These are phyloP conservation scores for Lentinus brumalis DNA, from an alignment of 768 basidiomycete genomes.

Conservation along the genomic window DNA sequence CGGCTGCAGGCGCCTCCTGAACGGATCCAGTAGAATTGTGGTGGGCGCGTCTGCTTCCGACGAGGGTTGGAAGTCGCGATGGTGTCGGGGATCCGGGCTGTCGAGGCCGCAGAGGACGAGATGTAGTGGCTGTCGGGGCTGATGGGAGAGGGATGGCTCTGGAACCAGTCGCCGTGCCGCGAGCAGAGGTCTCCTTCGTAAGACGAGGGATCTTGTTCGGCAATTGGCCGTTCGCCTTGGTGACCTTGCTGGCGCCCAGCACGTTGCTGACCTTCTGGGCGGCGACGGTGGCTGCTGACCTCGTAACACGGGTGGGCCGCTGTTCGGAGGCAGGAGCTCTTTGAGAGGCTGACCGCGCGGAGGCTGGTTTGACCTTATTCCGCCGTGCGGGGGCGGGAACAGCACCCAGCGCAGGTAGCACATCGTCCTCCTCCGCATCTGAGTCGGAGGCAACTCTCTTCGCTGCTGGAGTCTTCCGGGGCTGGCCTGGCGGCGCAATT, in stretches of 20 bases:
- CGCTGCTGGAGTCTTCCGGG: constrained; percentile 82
- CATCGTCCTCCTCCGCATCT: constrained; percentile 61
- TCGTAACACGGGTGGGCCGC: constrained; percentile 71
- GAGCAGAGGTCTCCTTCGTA: constrained; percentile 46
- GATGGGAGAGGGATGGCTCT: constrained; percentile 33
- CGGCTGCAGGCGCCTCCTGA: constrained; percentile 40
- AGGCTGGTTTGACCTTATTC: constrained; percentile 26
- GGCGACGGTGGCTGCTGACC: constrained; percentile 60
- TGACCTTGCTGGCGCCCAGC: constrained; percentile 25
- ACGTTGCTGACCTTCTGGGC: constrained; percentile 28
- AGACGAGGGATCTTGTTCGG: constrained; percentile 45
- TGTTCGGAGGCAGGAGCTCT: constrained; percentile 70
- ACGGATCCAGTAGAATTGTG: constrained; percentile 42
- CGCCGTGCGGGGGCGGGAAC: constrained; percentile 42
- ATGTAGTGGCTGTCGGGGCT: constrained; percentile 33
- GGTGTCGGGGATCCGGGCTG: constrained; percentile 67
- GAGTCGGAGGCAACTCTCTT: constrained; percentile 72
- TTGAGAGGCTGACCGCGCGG: constrained; percentile 35
- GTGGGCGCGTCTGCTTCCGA: constrained; percentile 53
- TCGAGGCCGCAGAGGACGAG: constrained; percentile 40
- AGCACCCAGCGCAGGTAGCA: constrained; percentile 61
- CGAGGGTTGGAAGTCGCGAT: constrained; percentile 76
- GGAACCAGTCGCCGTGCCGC: constrained; percentile 49
- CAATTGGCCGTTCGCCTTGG: constrained; percentile 31
- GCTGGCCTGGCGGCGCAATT: constrained; percentile 80